Evolutionary conservation across 257 asterid genomes (phyloP), one percentile per base, ranked within the genome.

Genomic region (Ophiorrhiza pumila): DNA sequence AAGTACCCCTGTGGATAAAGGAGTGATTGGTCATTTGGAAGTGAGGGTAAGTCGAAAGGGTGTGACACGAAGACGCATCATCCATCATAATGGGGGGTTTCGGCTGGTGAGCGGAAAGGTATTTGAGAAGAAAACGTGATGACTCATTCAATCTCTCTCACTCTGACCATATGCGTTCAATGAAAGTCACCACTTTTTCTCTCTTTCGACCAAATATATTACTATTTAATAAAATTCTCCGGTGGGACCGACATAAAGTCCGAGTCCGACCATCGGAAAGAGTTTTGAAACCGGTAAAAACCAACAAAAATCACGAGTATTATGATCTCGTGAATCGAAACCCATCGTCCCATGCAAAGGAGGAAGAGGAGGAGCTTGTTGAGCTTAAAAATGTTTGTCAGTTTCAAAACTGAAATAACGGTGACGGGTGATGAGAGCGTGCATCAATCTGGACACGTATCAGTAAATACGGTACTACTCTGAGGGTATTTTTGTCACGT

Each of bases 401-500:
- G 71, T 78, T 80, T 65, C 61, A 73, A 45, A 86, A 85, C 90
- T 45, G 84, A 80, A 84, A 80, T 82, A 86, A 78, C 89, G 87
- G 87, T 75, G 87, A 77, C 83, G 71, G 88, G 76, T 74, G 53
- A 75, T 23, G 63, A 74, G 76, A 75, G 79, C 77, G 67, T 70
- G 78, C 73, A 56, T 69, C 77, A 46, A 39, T 76, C 87, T 79
- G 65, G 74, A 78, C 85, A 84, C 84, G 87, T 79, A 83, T 78
- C 85, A 63, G 90, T 37, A 85, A 85, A 86, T 80, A 84, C 63
- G 74, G 73, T 60, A 68, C 60, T 60, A 55, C 41, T 55, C 5
- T 31, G 75, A 87, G 96, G 97, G 88, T 55, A 84, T 31, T 74
- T 41, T 71, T 11, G 96, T 80, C 85, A 78, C n/a, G 37, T 69